Evolutionary conservation across 192 early-diverging fungal species (phyloP).

Genomic region (Jimgerdemannia lactiflua): DNA sequence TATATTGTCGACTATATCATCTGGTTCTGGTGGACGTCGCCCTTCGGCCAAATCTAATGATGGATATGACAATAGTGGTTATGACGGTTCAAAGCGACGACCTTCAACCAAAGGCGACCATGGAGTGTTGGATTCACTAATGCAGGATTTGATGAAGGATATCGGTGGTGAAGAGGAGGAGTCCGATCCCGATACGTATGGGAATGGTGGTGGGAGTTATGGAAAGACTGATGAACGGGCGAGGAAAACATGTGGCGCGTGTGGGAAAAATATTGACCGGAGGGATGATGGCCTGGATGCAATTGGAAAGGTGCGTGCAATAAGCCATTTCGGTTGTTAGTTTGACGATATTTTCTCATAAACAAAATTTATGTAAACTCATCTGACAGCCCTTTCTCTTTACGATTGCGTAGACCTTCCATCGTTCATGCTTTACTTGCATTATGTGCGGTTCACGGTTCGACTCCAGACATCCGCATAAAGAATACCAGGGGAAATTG

Average conservation of each 20-base stretch:
- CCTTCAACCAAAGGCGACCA: neutral
- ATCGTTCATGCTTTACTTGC: constrained; percentile 57
- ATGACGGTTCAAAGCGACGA: neutral
- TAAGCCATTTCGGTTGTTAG: too few relatives aligned
- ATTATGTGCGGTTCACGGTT: constrained; percentile 48
- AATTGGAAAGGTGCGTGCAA: neutral
- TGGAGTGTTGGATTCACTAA: neutral
- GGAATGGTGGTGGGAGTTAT: neutral
- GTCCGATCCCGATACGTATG: neutral
- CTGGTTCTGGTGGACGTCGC: neutral
- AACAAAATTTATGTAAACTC: neutral
- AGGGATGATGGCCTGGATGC: neutral
- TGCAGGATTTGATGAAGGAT: neutral
- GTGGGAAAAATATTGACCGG: neutral
- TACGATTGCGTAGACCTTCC: constrained; percentile 27
- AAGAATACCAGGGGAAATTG: constrained; percentile 55
- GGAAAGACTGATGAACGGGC: neutral
- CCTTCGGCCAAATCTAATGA: neutral
- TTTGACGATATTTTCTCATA: too few relatives aligned
- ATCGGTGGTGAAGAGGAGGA: neutral
- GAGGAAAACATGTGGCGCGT: neutral
- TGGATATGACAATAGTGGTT: neutral
- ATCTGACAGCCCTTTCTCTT: neutral
- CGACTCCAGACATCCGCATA: constrained; percentile 41
- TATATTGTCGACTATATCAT: neutral